Evolutionary conservation across 768 basidiomycete species (phyloP), one percentile per base, ranked within the genome.

Genomic region (Mycena belliarum): DNA sequence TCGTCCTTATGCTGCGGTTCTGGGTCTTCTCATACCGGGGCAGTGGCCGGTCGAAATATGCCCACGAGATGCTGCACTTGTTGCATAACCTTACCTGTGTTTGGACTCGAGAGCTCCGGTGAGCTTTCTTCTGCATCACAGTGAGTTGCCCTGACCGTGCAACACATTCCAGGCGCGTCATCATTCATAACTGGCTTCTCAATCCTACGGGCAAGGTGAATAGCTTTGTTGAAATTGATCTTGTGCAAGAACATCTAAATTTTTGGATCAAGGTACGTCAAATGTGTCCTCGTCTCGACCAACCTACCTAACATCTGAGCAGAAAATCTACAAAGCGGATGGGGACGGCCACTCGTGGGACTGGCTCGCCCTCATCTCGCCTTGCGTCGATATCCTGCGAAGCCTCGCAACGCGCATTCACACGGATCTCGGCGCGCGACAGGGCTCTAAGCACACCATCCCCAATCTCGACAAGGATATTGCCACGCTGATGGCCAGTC

Each of bases 131-230:
- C 14, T 23, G 8, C 29, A 41, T 18, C n/a, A n/a, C n/a, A n/a
- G n/a, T n/a, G n/a, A n/a, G n/a, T n/a, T n/a, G n/a, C n/a, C n/a
- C n/a, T n/a, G n/a, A n/a, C n/a, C n/a, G n/a, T n/a, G n/a, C n/a
- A n/a, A n/a, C n/a, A n/a, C n/a, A n/a, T 33, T 26, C 0, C 20
- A 72, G 73, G 10, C 25, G 63, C 6, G 57, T 69, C 21, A 59
- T 74, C 0, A 29, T 74, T 2, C 65, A 71, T 0, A 75, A 75
- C 38, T 75, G 74, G 73, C 68, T 75, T 0, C 53, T 71, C 3
- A 71, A 72, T 60, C 64, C 71, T 0, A 63, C 66, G 0, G 70
- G 71, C 8, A 61, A 64, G 38, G 29, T 47, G 0, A 64, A 68
- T 41, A 20, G 48, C 2, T 74, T 55, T 29, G 55, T 72, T 0